Evolutionary conservation across 2,329 filamentous ascomycete species (phyloP), one percentile per base, ranked within the genome.

Genomic region (Coccinonectria pachysandricola): DNA sequence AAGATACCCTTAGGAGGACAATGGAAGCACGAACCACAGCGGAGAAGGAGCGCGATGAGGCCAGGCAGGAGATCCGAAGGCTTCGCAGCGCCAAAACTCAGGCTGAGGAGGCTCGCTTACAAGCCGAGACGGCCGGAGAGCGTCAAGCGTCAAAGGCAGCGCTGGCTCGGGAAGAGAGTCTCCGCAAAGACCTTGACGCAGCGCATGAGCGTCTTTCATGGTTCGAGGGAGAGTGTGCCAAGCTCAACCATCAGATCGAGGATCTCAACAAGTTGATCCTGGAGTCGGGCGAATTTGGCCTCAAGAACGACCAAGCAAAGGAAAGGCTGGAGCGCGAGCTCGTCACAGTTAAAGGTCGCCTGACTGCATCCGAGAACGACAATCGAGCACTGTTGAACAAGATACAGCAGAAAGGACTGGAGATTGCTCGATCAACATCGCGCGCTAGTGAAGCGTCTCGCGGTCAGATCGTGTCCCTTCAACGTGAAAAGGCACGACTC

Each of bases 331-430:
- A 96, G 53, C 75, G 86, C 12, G 91, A 98, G 50, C 68, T 96
- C 6, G 79, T 84, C 12, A 95, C 88, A 1, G 73, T 95, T 41
- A 93, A 91, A 53, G 87, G 87, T 34, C 79, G 88, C 12, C 64
- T 98, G 20, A 71, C 79, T 6, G 91, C 88, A 13, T 96, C 88
- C 0, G 88, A 98, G 52, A 95, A 96, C 44, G 88, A 96, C 57
- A 96, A 96, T 46, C 79, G 85, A 26, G 79, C 86, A 5, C 64
- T 98, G n/a, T 68, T 96, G 39, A 96, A 95, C 60, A 96, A 96
- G 56, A 68, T 98, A 11, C 88, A 96, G 47, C 88, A 96, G 48
- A 96, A 96, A 62, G 91, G 92, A 15, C 69, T 98, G 6, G 88
- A 98, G 49, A 92, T 98, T 52, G 88, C 88, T 20, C 75, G 91